Evolutionary conservation across 1,284 basidiomycete species (phyloP), one percentile per base, ranked within the genome.

Genomic region (Puccinia brachypodii): DNA sequence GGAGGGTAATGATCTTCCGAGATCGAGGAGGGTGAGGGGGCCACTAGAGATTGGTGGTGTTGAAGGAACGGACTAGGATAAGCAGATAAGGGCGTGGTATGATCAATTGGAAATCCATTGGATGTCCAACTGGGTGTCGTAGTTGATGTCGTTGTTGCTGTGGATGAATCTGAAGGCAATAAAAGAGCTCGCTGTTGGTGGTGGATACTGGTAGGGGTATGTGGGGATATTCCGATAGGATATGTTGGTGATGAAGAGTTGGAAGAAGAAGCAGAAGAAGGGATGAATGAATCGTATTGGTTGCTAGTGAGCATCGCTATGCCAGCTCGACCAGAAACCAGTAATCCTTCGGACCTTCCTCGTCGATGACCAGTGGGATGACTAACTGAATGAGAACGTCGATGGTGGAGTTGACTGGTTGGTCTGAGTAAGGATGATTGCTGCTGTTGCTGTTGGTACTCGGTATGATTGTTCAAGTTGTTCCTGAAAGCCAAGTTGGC

Each of bases 331-430:
- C n/a, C n/a, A n/a, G n/a, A n/a, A n/a, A n/a, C n/a, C n/a, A n/a
- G n/a, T n/a, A 42, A 36, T 11, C 74, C 74, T 28, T 76, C 75
- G 1, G 58, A 64, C 1, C 75, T 58, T 13, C 75, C 75, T 25
- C 75, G 56, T 2, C 60, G 58, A 38, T 76, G 75, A 31, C 47
- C 71, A 22, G 42, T 14, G 2, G 33, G 47, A 75, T 75, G 73
- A 60, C 73, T 66, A n/a, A 76, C 42, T 8, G 75, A 76, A 58
- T 76, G 75, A 14, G 58, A 64, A 16, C 60, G 36, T 1, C 75
- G 75, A 66, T 64, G 42, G 31, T 33, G 38, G 44, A 36, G 25
- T 25, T 38, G 42, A 42, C 2, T 28, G n/a, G 38, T 9, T 16
- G 75, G 75, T 14, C 44, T 44, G 1, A 76, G 31, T 16, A 76